Base-by-base conservation (phyloP, 106 monocot species). In the Dendrobium officinale region DNA sequence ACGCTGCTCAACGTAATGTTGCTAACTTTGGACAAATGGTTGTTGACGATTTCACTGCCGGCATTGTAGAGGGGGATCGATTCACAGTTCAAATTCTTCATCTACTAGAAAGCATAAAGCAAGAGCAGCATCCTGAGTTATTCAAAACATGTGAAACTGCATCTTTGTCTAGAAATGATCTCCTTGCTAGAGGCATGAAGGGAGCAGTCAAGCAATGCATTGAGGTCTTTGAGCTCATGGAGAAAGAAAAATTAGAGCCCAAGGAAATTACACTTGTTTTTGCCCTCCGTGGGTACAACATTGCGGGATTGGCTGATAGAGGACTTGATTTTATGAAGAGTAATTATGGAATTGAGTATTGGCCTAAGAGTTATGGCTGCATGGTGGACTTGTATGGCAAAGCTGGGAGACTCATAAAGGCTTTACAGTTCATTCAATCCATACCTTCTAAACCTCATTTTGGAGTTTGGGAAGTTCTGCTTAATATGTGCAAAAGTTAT, bases 371-470 rank as follows among this genome's bases (percentile, higher is more conserved):
- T 70, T 95, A 90, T 44, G 92, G 95, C 0, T 90, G 90, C 81
- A 84, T 95, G 83, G 88, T 95, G 10, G 95, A 95, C 75, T 24
- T 95, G 80, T 90, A 87, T 42, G 95, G 90, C 8, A 88, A 87
- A 51, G 90, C 90, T 4, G 95, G 95, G 29, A 77, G 68, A 37
- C 29, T 92, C 43, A 83, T 87, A 2, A 90, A 92, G 17, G 95
- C 95, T 0, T 7, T 87, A 9, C 19, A 16, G n/a, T 84, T 95
- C 77, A 88, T 95, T 74, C 45, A 82, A 22, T n/a, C 75, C 4
- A 95, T 95, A 89, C 90, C 95, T 1, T 56, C 84, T 1, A 81
- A 86, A 58, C 92, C 92, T 2, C 89, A 95, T 75, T 75, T 66
- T 0, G 90, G 81, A 67, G 89, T 83, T 19, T 93, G 95, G 95